Conservation (phyloP, 2,329 filamentous ascomycete species). For the Fusarium poae region DNA sequence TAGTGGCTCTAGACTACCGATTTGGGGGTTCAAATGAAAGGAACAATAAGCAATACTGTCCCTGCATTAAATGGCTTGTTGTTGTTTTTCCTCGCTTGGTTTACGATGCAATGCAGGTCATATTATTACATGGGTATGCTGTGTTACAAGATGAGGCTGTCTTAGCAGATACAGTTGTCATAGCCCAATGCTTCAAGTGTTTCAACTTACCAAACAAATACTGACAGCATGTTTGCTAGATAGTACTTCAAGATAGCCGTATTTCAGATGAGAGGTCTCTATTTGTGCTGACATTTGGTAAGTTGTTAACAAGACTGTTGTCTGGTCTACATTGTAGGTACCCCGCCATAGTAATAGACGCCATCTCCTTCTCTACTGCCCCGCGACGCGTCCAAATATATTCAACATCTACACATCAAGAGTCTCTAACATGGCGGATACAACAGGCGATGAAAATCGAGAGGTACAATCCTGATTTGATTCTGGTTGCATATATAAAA, state of each 20-base stretch:
- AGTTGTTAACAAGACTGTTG: background rate
- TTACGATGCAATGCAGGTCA: background rate
- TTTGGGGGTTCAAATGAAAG: background rate
- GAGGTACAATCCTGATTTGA: slow-evolving; percentile 50
- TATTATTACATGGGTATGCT: background rate
- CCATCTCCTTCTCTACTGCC: slow-evolving; percentile 14
- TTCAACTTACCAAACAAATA: no score
- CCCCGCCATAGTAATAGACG: slow-evolving; percentile 22
- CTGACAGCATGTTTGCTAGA: no score
- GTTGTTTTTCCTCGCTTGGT: background rate
- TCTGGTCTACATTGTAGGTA: background rate
- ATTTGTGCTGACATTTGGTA: background rate
- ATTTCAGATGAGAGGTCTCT: background rate
- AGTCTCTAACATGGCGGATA: slow-evolving; percentile 51
- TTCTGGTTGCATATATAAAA: no score
- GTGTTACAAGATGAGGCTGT: background rate
- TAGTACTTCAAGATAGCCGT: no score
- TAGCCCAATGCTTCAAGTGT: background rate
- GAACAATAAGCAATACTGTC: slow-evolving; percentile 5
- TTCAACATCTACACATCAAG: slow-evolving; percentile 15
- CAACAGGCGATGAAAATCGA: slow-evolving; percentile 52
- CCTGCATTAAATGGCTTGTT: slow-evolving; percentile 9
- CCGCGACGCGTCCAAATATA: slow-evolving; percentile 41
- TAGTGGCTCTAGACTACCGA: background rate
- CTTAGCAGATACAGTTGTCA: background rate